Evolutionary conservation across 768 basidiomycete genomes (phyloP).

Genomic region (Jaapia argillacea): DNA sequence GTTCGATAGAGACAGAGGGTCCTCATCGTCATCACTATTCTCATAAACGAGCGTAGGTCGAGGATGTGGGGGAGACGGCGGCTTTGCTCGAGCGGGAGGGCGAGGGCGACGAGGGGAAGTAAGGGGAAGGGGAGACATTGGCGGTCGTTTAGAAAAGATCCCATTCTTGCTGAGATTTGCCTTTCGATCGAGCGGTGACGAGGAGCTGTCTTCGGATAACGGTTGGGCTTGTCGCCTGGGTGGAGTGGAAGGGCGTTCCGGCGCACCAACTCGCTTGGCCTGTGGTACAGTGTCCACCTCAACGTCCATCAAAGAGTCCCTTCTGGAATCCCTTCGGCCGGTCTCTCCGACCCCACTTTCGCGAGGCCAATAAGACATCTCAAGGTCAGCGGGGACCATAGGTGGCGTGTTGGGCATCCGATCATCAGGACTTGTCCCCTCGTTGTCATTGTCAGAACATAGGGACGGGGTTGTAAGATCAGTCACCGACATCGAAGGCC

Average conservation of each 20-base stretch:
- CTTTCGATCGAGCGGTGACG: not conserved
- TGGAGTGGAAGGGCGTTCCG: no score
- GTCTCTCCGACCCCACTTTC: no score
- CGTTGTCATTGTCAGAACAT: conserved; percentile 52
- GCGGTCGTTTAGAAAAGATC: conserved; percentile 50
- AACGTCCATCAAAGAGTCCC: no score
- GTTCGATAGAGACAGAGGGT: not conserved
- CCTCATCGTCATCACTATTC: no score
- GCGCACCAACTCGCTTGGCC: no score
- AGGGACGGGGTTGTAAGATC: conserved; percentile 56
- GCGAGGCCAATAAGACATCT: no score
- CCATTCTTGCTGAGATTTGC: conserved; percentile 13
- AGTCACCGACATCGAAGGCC: conserved; percentile 24
- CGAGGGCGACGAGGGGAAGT: conserved; percentile 42
- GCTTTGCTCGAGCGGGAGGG: conserved; percentile 33
- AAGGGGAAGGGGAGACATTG: conserved; percentile 52
- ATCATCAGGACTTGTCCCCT: conserved; percentile 37
- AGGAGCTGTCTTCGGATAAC: not conserved
- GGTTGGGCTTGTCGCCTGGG: no score
- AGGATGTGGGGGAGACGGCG: not conserved
- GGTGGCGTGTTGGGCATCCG: conserved; percentile 41
- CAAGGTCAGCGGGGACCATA: conserved; percentile 12
- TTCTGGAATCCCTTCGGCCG: no score
- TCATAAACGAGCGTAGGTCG: not conserved
- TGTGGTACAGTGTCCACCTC: no score